Evolutionary conservation across 352 stramenopile genomes (phyloP), one percentile per base, ranked within the genome.

Genomic region (Thalassiosira allenii): DNA sequence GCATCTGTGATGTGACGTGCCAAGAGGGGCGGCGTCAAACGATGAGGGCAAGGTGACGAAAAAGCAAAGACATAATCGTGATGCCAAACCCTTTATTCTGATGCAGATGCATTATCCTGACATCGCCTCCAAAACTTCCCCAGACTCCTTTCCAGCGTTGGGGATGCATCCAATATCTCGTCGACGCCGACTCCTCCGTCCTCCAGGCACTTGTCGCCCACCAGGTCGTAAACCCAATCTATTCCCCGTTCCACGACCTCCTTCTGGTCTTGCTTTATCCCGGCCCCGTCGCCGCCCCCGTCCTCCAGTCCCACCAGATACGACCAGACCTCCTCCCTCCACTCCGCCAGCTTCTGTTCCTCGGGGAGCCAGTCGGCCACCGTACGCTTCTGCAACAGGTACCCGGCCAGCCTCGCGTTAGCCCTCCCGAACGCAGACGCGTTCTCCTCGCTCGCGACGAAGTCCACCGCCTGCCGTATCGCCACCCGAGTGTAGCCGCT

Each of bases 401-500:
- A 90, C 2, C 37, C 52, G 11, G 88, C 71, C 23, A 91, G 61
- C 30, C 67, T 72, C 4, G 69, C 79, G 75, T 91, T 91, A 2
- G 86, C 86, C 22, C 59, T 78, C 17, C 63, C 75, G 77, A 91
- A 91, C 11, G 66, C 27, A 22, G 73, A 80, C 17, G 63, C 57
- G 84, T 91, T 91, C 33, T 75, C 71, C 12, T 78, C 57, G 11
- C 59, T 81, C 44, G 89, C 58, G 12, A 90, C 79, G 74, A 87
- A 91, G n/a, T 82, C 80, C 17, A 80, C 66, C 3, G 79, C 75
- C 29, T 88, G 66, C 27, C 56, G 33, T 33, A 90, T 84, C 14
- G 86, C 86, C 2, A 90, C 58, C 1, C 72, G 75, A 34, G 86
- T 91, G 44, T 91, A 91, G 5, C 73, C 78, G 49, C 52, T 79